Evolutionary conservation across 768 basidiomycete genomes (phyloP), one percentile per base, ranked within the genome.

Genomic region (Mycena pura): DNA sequence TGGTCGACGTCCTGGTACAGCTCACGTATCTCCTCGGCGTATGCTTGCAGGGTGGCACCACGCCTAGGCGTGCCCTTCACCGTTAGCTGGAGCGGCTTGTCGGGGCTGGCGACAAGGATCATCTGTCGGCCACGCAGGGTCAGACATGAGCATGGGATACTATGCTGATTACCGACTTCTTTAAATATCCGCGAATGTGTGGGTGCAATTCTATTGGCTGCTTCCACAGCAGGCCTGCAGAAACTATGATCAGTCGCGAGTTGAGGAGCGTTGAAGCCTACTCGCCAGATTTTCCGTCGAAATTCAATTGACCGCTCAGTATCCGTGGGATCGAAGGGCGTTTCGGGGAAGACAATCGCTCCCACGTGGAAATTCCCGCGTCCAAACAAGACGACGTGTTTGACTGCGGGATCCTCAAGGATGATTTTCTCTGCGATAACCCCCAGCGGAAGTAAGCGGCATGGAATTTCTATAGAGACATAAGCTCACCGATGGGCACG

Each of bases 401-500:
- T 27, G 5, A 79, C 60, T 39, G 69, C 67, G 0, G 74, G 68
- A 61, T 77, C 71, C 21, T 67, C 53, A 21, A 24, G 14, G 2
- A 79, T 48, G 22, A 78, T 76, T n/a, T 50, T 62, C 68, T 80
- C 78, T 76, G 41, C n/a, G n/a, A n/a, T n/a, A n/a, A n/a, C n/a
- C n/a, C n/a, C n/a, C n/a, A n/a, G n/a, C n/a, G n/a, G n/a, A n/a
- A n/a, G n/a, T n/a, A n/a, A n/a, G n/a, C n/a, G n/a, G n/a, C n/a
- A n/a, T n/a, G n/a, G n/a, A n/a, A n/a, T n/a, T n/a, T n/a, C n/a
- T n/a, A n/a, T n/a, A 47, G 53, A 43, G 21, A 19, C 65, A 60
- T 6, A 5, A 38, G 27, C 45, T 32, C 14, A 75, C 76, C 72
- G 15, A 78, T 49, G 3, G 77, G 76, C 6, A 66, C 72, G 1